Evolutionary conservation across 768 basidiomycete genomes (phyloP), one percentile per base, ranked within the genome.

Genomic region (Tylopilus felleus): DNA sequence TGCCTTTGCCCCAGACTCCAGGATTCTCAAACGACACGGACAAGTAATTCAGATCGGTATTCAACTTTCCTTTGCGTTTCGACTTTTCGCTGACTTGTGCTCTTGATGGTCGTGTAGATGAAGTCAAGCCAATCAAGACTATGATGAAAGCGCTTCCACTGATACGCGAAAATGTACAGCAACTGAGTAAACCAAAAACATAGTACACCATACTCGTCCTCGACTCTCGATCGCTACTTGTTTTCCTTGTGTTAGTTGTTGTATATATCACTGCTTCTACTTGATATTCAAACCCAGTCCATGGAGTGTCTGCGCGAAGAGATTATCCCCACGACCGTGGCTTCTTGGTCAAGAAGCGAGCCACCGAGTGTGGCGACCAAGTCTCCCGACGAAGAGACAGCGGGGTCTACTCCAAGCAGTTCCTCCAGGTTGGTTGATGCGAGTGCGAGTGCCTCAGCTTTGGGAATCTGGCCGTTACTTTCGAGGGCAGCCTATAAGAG

Each of bases 71-170:
- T 52, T 12, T 12, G 6, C 4, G 8, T 8, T 22, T 38, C 38
- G 19, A 14, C 42, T 25, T 19, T 35, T 27, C 8, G 25, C 21
- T 59, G 22, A 47, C 36, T 43, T 13, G 35, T 27, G 39, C 17
- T n/a, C n/a, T n/a, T n/a, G n/a, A n/a, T n/a, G n/a, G n/a, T n/a
- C 16, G 21, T 23, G 10, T 56, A 90, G 89, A 84, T 25, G 85
- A 89, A 68, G 72, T 78, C 35, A 84, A 88, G 62, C 81, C 89
- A n/a, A 80, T 90, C 58, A 84, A 84, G 64, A 80, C 90, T n/a
- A 80, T 93, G 45, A 79, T 80, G 31, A 75, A 75, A 54, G 85
- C 83, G 8, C 71, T 92, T 47, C 86, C 86, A 2, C 72, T 77
- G 27, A 86, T 92, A 59, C 71, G 82, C 48, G 64, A 77, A 8